Evolutionary conservation across 1,284 basidiomycete species (phyloP), one percentile per base, ranked within the genome.

Genomic region (Pseudomicrostroma phylloplanum): DNA sequence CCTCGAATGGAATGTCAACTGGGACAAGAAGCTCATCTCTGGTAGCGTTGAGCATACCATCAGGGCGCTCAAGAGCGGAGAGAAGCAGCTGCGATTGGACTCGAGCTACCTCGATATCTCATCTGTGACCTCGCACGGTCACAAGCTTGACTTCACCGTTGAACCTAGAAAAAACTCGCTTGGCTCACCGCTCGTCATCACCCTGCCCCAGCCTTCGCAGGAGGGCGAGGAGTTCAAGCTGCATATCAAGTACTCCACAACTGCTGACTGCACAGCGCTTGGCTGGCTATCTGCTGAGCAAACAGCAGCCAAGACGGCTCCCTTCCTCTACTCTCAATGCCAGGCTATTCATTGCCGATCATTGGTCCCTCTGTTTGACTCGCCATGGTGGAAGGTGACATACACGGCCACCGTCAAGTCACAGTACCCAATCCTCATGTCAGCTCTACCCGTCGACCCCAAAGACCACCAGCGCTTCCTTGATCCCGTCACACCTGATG

Each of bases 201-300:
- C 74, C 39, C 72, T 83, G n/a, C 71, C 77, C 25, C 63, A 73
- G 36, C 64, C 63, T 15, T 55, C 67, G 54, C 63, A 65, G 9
- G 64, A 70, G 60, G 74, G 71, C 40, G 69, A 71, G 61, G 66
- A 61, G 48, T 41, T 74, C 11, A 60, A 64, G 21, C 59, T 79
- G 42, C 60, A 65, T 30, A 73, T 79, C 60, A 57, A 67, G 19
- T 79, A 79, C 59, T 83, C 84, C 42, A 94, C 92, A 1, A 90
- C 90, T 4, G 82, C 85, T 62, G 82, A 86, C 39, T 89, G 87
- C 78, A 89, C 87, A 12, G 91, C 93, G 0, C 82, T 98, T n/a
- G 93, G 94, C 64, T 98, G 93, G 92, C 84, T 97, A 39, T 86
- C 86, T 42, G 89, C 91, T 70, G 86, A 89, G 87, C 92, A 96